These are phyloP conservation scores for Coniochaeta sp. DNA, from an alignment of 2,329 filamentous ascomycete species.

Conservation along the genomic window DNA sequence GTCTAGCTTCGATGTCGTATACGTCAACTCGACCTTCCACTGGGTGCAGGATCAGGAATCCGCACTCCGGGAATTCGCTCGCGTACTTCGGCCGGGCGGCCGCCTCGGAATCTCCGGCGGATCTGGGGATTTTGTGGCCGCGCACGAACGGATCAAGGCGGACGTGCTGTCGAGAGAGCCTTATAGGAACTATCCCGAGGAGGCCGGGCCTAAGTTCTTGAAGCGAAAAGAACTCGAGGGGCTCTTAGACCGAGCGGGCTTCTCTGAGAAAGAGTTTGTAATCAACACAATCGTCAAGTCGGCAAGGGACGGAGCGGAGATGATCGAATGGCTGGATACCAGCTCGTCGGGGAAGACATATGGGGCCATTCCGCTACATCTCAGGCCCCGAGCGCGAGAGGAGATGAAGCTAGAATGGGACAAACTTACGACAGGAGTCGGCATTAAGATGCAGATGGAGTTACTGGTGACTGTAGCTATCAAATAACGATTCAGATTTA, in stretches of 20 bases:
- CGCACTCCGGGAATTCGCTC: slow-evolving; percentile 13
- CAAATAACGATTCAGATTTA: neutral
- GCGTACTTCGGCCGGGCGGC: slow-evolving; percentile 16
- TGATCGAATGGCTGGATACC: slow-evolving; percentile 22
- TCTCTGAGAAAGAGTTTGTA: slow-evolving; percentile 10
- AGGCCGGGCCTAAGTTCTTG: slow-evolving; percentile 16
- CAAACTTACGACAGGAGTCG: slow-evolving; percentile 15
- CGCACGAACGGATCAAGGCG: slow-evolving; percentile 13
- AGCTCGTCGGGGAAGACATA: slow-evolving; percentile 24
- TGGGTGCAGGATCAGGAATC: slow-evolving; percentile 17
- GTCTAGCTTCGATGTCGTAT: slow-evolving; percentile 16
- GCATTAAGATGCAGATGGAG: slow-evolving; percentile 22
- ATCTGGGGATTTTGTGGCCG: slow-evolving; percentile 13
- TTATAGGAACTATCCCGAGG: slow-evolving; percentile 14
- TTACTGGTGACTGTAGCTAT: slow-evolving; percentile 8
- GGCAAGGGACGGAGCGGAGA: slow-evolving; percentile 9
- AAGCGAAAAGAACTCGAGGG: slow-evolving; percentile 12
- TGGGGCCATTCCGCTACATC: slow-evolving; percentile 19
- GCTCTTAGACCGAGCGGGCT: slow-evolving; percentile 15
- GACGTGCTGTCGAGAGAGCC: slow-evolving; percentile 17
- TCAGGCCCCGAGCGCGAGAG: slow-evolving; percentile 16
- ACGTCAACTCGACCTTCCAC: slow-evolving; percentile 19
- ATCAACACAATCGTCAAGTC: slow-evolving; percentile 17
- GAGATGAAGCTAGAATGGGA: slow-evolving; percentile 22
- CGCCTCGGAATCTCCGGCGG: slow-evolving; percentile 4